A percentile compares a stretch with the other conserved stretches of the same genome.
Evolutionary conservation across 225 moss, liverwort and hornwort genomes (phyloP).

Genomic region (Bryoerythrophyllum caledonicum): DNA sequence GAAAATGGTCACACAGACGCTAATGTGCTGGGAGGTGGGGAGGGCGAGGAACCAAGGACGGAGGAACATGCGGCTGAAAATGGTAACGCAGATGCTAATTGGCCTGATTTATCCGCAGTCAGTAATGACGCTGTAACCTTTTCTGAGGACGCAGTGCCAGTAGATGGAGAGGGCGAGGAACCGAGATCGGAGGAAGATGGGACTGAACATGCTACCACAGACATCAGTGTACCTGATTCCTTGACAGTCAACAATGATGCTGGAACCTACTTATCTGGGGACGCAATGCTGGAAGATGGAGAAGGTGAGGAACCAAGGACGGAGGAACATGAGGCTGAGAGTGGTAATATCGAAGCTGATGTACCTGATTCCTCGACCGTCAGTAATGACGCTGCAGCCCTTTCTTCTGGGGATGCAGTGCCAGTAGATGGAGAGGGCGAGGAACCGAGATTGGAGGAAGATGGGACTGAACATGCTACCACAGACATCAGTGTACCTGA

Average conservation of each 20-base stretch:
- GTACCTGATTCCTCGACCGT: background rate
- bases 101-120: too few species aligned
- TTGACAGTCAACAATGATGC: background rate
- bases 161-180: constrained; percentile 1
- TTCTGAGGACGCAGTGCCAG: constrained; percentile 11
- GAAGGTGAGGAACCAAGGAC: constrained; percentile 19
- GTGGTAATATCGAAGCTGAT: background rate
- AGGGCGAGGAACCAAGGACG: too few species aligned
- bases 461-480: too few species aligned
- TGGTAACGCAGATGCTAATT: too few species aligned
- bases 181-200: background rate
- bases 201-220: background rate
- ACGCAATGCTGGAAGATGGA: constrained; percentile 6
- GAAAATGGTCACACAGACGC: background rate
- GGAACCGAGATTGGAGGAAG: too few species aligned
- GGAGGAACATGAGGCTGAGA: constrained; percentile 4
- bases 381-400: background rate
- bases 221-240: background rate
- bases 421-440: background rate
- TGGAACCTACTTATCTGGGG: too few species aligned
- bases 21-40: background rate
- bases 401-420: background rate
- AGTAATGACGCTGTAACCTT: background rate
- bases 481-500: too few species aligned
- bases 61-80: constrained; percentile 2